Percentiles rank a stretch among this genome's conserved stretches.
These are phyloP conservation scores for Boletus barrowsii DNA, from an alignment of 768 basidiomycete genomes.

Conservation along the genomic window DNA sequence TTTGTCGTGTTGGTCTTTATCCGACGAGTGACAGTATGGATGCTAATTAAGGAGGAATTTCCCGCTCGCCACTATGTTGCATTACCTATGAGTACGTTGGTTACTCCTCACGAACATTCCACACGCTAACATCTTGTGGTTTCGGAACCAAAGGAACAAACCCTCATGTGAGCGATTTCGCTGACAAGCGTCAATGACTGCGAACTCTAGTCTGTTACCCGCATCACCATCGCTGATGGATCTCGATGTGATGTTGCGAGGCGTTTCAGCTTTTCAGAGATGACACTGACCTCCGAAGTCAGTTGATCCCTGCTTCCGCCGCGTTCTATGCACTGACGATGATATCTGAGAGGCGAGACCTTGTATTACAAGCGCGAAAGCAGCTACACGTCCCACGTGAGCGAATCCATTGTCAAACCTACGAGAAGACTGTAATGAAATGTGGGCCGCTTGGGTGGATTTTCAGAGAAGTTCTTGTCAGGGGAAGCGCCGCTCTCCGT, in stretches of 20 bases:
- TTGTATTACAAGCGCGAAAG: background rate
- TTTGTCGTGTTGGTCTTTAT: too few species aligned
- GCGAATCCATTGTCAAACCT: conserved; percentile 5
- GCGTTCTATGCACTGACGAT: background rate
- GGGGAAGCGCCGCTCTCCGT: background rate
- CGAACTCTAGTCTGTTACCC: background rate
- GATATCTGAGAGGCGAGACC: conserved; percentile 1
- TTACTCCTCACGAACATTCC: too few species aligned
- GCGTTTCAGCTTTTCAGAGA: background rate
- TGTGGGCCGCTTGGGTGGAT: background rate
- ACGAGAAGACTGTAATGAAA: conserved; percentile 17
- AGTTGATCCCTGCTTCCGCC: background rate
- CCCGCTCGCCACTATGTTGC: too few species aligned
- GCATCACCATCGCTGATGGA: conserved; percentile 4
- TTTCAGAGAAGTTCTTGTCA: background rate
- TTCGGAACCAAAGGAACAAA: background rate
- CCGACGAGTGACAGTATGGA: too few species aligned
- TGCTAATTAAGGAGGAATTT: too few species aligned
- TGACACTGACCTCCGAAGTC: conserved; percentile 2
- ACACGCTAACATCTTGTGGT: too few species aligned
- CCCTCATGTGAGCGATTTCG: conserved; percentile 9
- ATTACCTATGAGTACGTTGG: too few species aligned
- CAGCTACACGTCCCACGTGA: conserved; percentile 7
- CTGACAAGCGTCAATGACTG: conserved; percentile 3
- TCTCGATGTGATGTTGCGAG: background rate